Evolutionary conservation across 192 early-diverging fungal genomes (phyloP).

Genomic region (Allomyces macrogynus): DNA sequence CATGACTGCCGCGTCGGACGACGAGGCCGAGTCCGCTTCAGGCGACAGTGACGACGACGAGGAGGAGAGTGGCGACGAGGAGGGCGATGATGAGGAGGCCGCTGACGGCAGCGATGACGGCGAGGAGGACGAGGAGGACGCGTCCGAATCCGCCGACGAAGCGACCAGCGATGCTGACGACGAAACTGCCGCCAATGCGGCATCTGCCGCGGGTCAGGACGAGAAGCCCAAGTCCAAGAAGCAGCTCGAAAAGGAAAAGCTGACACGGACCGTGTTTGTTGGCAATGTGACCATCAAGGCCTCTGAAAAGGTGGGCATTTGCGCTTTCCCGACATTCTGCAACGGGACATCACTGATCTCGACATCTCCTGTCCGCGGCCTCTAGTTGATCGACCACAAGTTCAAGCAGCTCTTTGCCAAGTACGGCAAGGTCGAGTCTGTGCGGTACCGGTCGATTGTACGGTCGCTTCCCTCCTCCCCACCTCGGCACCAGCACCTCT

Average conservation of each 20-base stretch:
- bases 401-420: slow-evolving; percentile 43
- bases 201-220: no score
- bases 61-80: neutral
- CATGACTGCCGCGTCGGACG: neutral
- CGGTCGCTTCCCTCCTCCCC: slow-evolving; percentile 5
- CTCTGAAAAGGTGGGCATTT: slow-evolving; percentile 26
- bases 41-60: neutral
- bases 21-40: neutral
- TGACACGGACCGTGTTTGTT: slow-evolving; percentile 73
- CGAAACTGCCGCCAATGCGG: neutral
- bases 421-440: slow-evolving; percentile 56
- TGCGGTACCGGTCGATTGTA: slow-evolving; percentile 79
- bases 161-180: neutral
- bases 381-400: slow-evolving; percentile 10
- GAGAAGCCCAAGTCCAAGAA: neutral
- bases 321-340: no score
- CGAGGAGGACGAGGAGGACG: neutral
- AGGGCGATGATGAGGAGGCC: neutral
- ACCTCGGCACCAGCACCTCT: no score
- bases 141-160: neutral
- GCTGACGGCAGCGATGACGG: no score
- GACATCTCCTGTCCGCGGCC: no score
- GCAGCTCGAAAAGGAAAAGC: slow-evolving; percentile 14
- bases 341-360: no score
- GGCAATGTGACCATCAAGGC: slow-evolving; percentile 63